Evolutionary conservation across 2,329 filamentous ascomycete genomes (phyloP), one percentile per base, ranked within the genome.

Genomic region (Ascochyta koolunga): DNA sequence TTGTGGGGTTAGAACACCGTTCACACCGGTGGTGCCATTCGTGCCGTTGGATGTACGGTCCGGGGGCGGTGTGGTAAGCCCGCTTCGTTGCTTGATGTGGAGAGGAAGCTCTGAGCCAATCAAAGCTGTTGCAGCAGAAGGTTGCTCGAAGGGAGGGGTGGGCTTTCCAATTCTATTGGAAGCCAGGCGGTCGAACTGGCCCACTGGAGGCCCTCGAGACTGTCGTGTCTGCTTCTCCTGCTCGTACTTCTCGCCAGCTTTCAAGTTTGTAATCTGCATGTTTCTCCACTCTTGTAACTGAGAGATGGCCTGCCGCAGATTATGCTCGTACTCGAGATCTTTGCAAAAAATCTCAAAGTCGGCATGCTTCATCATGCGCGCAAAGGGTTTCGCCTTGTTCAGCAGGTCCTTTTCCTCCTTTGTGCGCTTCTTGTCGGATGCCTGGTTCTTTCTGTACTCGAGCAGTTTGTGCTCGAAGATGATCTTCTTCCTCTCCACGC

Each of bases 251-350:
- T 96, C 91, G 25, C 95, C 95, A 21, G 87, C 87, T 50, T 89
- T 87, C 10, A 99, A 81, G 59, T 96, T 92, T 1, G 89, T 89
- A 57, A 99, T 95, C 18, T 89, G 86, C 77, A 91, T 85, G 40
- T 85, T 85, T 27, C 95, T 87, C 95, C 95, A 99, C 68, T 98
- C 95, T 70, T 98, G 93, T 2, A 99, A 80, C 72, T 98, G 93
- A 0, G 83, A 62, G 54, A 99, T 96, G 32, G 95, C 95, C 69
- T 96, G 88, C 2, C 95, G 87, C 16, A 99, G 80, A 63, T 96
- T 96, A 60, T 95, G 86, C 75, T 99, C 95, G 66, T 96, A 93
- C 40, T 96, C 84, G 0, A 99, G 79, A 1, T 92, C 93, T 56
- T 91, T 87, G 62, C 88, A 90, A 63, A 98, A 88, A 10, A 87